phyloP scores from a whole-genome alignment of 2,329 filamentous ascomycete genomes.

The Aspergillus nomiae region DNA sequence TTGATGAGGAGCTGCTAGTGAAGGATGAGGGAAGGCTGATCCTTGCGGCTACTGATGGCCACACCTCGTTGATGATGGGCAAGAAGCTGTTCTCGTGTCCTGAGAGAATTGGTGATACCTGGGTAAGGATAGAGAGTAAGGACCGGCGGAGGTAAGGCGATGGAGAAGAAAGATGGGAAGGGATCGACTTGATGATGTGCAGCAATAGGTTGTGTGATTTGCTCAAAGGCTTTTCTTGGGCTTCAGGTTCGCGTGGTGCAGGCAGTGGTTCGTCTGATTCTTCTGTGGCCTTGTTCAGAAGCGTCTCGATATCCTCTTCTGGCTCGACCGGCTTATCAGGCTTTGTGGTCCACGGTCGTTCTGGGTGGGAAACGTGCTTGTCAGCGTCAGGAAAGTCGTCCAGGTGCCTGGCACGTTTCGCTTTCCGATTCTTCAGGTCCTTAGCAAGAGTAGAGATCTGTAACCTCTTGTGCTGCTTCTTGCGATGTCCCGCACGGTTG shows the following conservation, averaged over 20 bases:
- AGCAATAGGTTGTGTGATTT: constrained; percentile 80
- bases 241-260: constrained; percentile 51
- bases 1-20: constrained; percentile 56
- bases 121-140: constrained; percentile 74
- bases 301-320: background rate
- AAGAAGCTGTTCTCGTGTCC: constrained; percentile 80
- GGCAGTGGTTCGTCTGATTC: constrained; percentile 39
- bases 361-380: constrained; percentile 30
- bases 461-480: constrained; percentile 32
- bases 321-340: constrained; percentile 27
- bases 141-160: constrained; percentile 77
- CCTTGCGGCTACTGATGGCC: constrained; percentile 69
- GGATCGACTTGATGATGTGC: constrained; percentile 78
- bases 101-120: constrained; percentile 70
- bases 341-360: constrained; percentile 34
- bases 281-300: constrained; percentile 27
- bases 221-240: constrained; percentile 63
- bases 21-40: constrained; percentile 47
- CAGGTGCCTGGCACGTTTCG: constrained; percentile 28
- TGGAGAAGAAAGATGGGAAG: constrained; percentile 86
- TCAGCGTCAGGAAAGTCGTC: constrained; percentile 27
- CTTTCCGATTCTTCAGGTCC: constrained; percentile 36
- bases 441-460: constrained; percentile 35
- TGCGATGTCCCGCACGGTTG: constrained; percentile 28
- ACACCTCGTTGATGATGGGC: constrained; percentile 85